Evolutionary conservation across 23 red algal species (phyloP).

Genomic region (Chondrus crispus): DNA sequence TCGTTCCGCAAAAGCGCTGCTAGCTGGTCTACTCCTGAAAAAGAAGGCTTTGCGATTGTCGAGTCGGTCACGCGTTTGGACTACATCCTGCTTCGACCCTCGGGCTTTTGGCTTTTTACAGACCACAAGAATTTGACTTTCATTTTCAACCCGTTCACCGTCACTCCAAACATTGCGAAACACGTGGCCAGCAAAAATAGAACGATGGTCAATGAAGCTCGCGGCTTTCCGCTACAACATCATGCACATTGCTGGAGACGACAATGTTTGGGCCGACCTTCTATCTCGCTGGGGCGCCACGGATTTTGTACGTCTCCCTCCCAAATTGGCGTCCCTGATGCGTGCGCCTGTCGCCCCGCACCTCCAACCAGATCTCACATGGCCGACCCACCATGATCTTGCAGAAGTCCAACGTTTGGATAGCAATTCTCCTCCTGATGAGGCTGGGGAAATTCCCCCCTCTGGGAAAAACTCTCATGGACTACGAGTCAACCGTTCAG

Average conservation of each 20-base stretch:
- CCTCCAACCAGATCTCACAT: not conserved
- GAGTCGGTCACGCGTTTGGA: not conserved
- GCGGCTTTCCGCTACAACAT: not conserved
- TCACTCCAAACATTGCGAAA: not conserved
- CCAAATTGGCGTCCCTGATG: not conserved
- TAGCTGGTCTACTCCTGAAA: not conserved
- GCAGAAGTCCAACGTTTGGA: not conserved
- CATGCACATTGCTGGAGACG: not conserved
- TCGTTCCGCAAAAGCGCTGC: not conserved
- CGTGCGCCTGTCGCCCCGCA: not conserved
- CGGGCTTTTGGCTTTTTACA: slow-evolving; percentile 3
- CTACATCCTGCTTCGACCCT: not conserved
- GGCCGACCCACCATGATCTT: not conserved
- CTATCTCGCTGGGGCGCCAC: not conserved
- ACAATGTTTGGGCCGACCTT: not conserved
- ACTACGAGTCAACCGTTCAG: not conserved
- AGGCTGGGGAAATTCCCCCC: not conserved
- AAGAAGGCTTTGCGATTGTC: slow-evolving; percentile 15
- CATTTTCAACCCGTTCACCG: not conserved
- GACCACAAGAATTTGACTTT: slow-evolving; percentile 16
- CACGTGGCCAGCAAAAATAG: not conserved
- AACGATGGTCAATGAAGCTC: not conserved
- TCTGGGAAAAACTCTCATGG: not conserved
- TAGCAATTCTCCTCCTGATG: not conserved
- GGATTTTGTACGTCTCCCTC: not conserved